Conservation (phyloP, 805 yeast species). For the Pichia paraexigua region DNA sequence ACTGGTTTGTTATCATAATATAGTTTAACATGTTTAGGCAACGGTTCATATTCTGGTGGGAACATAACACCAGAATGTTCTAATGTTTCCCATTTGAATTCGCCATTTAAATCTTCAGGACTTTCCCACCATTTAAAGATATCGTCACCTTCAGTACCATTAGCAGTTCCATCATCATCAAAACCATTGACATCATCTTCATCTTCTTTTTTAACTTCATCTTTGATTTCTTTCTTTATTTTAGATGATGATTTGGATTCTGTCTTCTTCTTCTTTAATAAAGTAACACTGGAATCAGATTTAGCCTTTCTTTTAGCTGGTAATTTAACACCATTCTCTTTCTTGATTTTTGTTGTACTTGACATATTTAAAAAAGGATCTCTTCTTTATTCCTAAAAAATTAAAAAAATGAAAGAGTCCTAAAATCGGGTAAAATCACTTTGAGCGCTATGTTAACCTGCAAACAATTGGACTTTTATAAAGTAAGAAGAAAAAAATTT, state of each 20-base stretch:
- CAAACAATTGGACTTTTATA: no score
- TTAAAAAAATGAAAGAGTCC: no score
- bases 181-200: constrained; percentile 4
- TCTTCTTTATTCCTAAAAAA: not conserved
- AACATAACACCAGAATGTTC: constrained; percentile 88
- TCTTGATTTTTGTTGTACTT: not conserved
- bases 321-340: not conserved
- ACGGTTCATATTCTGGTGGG: constrained; percentile 85
- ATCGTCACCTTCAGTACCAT: constrained; percentile 37
- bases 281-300: not conserved
- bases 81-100: constrained; percentile 77
- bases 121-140: constrained; percentile 81
- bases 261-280: not conserved
- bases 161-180: constrained; percentile 4
- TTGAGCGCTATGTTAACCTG: no score
- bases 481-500: no score
- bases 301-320: not conserved
- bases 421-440: no score
- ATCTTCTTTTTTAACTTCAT: constrained; percentile 5
- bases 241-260: not conserved
- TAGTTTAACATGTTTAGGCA: constrained; percentile 70
- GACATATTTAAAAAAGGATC: not conserved
- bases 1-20: constrained; percentile 74
- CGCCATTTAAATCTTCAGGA: constrained; percentile 62
- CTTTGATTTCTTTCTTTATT: not conserved